Conservation (phyloP, 768 basidiomycete species). For the Dioszegia crocea region DNA sequence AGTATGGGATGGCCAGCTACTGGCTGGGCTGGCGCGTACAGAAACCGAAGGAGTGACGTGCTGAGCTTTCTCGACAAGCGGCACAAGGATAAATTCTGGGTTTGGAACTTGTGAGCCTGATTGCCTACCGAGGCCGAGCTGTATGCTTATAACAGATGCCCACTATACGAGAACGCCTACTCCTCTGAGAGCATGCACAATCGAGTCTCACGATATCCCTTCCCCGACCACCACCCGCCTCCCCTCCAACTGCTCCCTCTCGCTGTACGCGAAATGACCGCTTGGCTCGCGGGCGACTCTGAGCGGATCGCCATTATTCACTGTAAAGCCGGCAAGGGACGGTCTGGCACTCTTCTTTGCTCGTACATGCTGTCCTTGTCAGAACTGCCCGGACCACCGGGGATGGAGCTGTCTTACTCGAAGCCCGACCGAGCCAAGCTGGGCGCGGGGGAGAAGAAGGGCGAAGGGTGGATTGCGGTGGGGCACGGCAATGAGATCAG, state of each 20-base stretch:
- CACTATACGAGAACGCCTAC: constrained; percentile 74
- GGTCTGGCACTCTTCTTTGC: constrained; percentile 81
- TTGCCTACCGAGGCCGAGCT: neutral
- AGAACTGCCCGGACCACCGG: constrained; percentile 55
- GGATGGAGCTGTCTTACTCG: constrained; percentile 54
- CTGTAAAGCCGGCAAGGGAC: constrained; percentile 73
- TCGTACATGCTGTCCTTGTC: constrained; percentile 68
- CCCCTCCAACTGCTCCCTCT: constrained; percentile 71
- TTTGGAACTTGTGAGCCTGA: constrained; percentile 69
- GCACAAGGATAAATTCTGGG: constrained; percentile 74
- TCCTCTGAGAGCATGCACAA: constrained; percentile 64
- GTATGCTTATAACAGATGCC: constrained; percentile 54
- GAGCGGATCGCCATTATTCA: constrained; percentile 75
- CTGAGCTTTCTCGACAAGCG: constrained; percentile 68
- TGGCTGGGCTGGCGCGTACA: constrained; percentile 72
- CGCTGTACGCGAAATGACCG: constrained; percentile 66
- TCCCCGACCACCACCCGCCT: constrained; percentile 88
- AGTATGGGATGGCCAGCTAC: constrained; percentile 70
- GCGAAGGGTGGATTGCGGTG: constrained; percentile 24
- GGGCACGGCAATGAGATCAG: constrained; percentile 11
- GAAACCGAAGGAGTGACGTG: constrained; percentile 72
- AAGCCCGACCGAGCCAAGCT: constrained; percentile 51
- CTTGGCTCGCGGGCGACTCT: constrained; percentile 64
- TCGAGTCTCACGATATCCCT: constrained; percentile 76
- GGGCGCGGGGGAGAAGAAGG: neutral